These are phyloP conservation scores for Breynia disticha DNA, from an alignment of 441 rosid genomes.

Conservation along the genomic window DNA sequence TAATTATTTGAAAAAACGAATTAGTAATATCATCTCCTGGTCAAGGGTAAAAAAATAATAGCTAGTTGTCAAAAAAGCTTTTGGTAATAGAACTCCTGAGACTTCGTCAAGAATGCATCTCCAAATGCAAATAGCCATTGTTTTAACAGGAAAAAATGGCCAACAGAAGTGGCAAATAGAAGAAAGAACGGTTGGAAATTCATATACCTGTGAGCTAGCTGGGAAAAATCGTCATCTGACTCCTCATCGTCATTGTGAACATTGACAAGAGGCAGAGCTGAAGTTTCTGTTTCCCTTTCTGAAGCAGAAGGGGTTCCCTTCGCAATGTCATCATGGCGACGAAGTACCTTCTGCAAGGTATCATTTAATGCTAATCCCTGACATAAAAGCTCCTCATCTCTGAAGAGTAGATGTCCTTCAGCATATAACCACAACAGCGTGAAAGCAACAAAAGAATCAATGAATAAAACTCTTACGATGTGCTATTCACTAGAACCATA, in stretches of 20 bases:
- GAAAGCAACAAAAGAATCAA: conserved; percentile 1
- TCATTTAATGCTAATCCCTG: conserved; percentile 86
- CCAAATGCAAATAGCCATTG: no score
- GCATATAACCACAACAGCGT: conserved; percentile 7
- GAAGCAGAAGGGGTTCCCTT: conserved; percentile 36
- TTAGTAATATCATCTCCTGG: no score
- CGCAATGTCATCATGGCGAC: conserved; percentile 68
- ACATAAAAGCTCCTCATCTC: conserved; percentile 75
- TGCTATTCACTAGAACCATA: conserved; percentile 66
- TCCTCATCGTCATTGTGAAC: conserved; percentile 78
- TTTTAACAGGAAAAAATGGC: neutral
- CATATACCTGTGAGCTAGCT: conserved; percentile 72
- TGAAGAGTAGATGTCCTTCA: conserved; percentile 21
- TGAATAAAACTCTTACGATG: conserved; percentile 41
- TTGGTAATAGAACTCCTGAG: no score
- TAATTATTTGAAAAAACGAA: no score
- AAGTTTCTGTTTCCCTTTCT: conserved; percentile 24
- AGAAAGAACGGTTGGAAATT: neutral
- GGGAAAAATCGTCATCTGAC: conserved; percentile 82
- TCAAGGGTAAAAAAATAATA: no score
- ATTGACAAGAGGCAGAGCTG: conserved; percentile 50
- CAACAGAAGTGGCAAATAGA: neutral
- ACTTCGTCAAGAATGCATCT: no score
- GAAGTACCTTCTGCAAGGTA: conserved; percentile 74
- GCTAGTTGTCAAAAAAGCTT: no score